Evolutionary conservation across 2,329 filamentous ascomycete genomes (phyloP).

Genomic region (Epichloe festucae): DNA sequence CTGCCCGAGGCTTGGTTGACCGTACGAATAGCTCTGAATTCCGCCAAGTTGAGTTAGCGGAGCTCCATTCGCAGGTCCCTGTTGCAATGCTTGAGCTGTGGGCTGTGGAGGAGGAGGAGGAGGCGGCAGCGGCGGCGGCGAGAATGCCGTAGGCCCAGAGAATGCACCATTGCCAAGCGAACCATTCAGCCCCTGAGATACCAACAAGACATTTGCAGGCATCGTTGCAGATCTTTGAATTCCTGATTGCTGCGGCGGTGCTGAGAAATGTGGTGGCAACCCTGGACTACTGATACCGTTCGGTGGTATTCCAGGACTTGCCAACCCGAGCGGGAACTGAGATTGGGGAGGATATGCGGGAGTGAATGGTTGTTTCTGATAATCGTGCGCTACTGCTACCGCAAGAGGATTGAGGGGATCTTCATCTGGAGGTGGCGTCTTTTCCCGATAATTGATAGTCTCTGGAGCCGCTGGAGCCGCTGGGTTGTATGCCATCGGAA

Average conservation of each 20-base stretch:
- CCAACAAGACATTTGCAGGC: conserved; percentile 27
- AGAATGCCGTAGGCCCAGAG: conserved; percentile 30
- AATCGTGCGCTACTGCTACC: conserved; percentile 44
- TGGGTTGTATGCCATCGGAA: conserved; percentile 64
- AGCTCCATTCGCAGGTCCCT: conserved; percentile 23
- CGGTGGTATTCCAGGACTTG: conserved; percentile 24
- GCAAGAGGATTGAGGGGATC: conserved; percentile 45
- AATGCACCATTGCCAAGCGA: conserved; percentile 24
- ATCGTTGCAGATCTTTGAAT: conserved; percentile 37
- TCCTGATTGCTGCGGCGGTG: conserved; percentile 27
- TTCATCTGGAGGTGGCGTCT: conserved; percentile 66
- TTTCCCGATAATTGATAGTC: conserved; percentile 58
- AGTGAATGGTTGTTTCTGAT: conserved; percentile 38
- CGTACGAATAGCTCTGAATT: conserved; percentile 41
- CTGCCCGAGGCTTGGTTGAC: conserved; percentile 13
- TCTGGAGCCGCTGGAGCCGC: conserved; percentile 66
- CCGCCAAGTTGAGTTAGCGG: conserved; percentile 36
- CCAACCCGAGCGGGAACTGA: conserved; percentile 27
- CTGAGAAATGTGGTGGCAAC: conserved; percentile 29
- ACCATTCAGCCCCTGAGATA: conserved; percentile 12
- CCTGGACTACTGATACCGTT: background rate
- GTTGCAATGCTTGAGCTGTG: conserved; percentile 15
- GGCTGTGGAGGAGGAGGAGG: background rate
- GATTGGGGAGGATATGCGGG: conserved; percentile 36
- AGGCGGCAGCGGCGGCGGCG: conserved; percentile 22